Percentiles rank a stretch among this genome's conserved stretches.
phyloP scores from a whole-genome alignment of 805 yeast species.

The Yamadazyma olivae region DNA sequence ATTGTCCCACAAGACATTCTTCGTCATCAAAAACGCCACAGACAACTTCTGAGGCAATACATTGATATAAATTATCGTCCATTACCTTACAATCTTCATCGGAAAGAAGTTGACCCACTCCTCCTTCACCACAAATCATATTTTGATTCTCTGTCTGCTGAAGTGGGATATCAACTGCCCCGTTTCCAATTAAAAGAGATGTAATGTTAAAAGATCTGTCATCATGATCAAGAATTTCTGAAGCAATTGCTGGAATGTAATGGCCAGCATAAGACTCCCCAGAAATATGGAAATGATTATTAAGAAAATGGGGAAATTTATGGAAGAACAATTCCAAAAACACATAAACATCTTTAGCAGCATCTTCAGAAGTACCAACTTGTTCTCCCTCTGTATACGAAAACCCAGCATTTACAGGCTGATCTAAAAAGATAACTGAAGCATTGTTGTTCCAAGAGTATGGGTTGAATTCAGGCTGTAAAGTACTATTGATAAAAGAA shows the following conservation, averaged over 20 bases:
- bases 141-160: slow-evolving; percentile 75
- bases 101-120: slow-evolving; percentile 20
- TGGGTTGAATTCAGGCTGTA: slow-evolving; percentile 25
- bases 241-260: slow-evolving; percentile 40
- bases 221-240: slow-evolving; percentile 34
- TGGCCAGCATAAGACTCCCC: slow-evolving; percentile 45
- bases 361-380: slow-evolving; percentile 20
- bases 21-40: slow-evolving; percentile 3
- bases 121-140: slow-evolving; percentile 75
- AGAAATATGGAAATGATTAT: slow-evolving; percentile 27
- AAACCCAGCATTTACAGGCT: slow-evolving; percentile 26
- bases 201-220: slow-evolving; percentile 49
- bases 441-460: slow-evolving; percentile 30
- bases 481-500: slow-evolving; percentile 18
- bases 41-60: not conserved
- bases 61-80: slow-evolving; percentile 14
- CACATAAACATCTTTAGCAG: slow-evolving; percentile 25
- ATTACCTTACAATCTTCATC: slow-evolving; percentile 24
- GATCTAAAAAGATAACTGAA: slow-evolving; percentile 35
- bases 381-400: slow-evolving; percentile 17
- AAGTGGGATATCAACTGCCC: slow-evolving; percentile 74
- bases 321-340: slow-evolving; percentile 30
- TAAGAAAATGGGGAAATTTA: slow-evolving; percentile 22
- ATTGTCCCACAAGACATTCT: slow-evolving; percentile 5
- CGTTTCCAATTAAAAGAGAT: slow-evolving; percentile 89